phyloP scores from a whole-genome alignment of 805 yeast species.

The Myxozyma kluyveri region DNA sequence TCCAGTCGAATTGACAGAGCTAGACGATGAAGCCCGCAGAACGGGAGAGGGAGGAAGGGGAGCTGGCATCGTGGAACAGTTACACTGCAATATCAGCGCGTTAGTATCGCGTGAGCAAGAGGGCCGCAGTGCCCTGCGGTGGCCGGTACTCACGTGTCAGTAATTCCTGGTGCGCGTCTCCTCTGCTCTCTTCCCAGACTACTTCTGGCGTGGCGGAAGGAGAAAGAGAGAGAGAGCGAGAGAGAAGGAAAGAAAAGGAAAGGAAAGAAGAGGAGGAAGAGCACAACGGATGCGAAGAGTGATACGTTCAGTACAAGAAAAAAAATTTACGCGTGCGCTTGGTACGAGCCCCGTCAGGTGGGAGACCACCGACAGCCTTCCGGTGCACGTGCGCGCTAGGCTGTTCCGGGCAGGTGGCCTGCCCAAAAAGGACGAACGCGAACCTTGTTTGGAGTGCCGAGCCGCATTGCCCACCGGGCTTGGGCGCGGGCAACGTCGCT shows the following conservation, averaged over 20 bases:
- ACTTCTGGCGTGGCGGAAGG: conserved; percentile 1
- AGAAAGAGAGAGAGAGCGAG: conserved; percentile 12
- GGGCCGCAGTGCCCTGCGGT: neutral
- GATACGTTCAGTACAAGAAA: neutral
- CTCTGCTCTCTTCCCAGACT: conserved; percentile 10
- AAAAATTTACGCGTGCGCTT: neutral
- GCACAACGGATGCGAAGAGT: neutral
- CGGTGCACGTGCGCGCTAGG: neutral
- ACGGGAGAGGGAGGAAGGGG: conserved; percentile 23
- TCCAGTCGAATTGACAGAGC: conserved; percentile 12
- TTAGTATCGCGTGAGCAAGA: neutral
- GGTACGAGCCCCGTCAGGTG: neutral
- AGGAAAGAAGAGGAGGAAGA: neutral
- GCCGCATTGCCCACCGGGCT: neutral
- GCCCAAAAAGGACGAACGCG: too few relatives aligned
- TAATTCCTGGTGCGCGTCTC: conserved; percentile 7
- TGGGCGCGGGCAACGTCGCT: too few relatives aligned
- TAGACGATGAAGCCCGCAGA: conserved; percentile 13
- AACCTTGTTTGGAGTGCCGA: neutral
- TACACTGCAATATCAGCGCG: neutral
- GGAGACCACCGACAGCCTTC: neutral
- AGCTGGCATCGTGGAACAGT: conserved; percentile 15
- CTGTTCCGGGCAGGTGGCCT: too few relatives aligned
- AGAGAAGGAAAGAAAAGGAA: neutral
- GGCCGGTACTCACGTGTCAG: neutral